Base-by-base conservation (phyloP, 2,329 filamentous ascomycete species). In the Talaromyces rugulosus region DNA sequence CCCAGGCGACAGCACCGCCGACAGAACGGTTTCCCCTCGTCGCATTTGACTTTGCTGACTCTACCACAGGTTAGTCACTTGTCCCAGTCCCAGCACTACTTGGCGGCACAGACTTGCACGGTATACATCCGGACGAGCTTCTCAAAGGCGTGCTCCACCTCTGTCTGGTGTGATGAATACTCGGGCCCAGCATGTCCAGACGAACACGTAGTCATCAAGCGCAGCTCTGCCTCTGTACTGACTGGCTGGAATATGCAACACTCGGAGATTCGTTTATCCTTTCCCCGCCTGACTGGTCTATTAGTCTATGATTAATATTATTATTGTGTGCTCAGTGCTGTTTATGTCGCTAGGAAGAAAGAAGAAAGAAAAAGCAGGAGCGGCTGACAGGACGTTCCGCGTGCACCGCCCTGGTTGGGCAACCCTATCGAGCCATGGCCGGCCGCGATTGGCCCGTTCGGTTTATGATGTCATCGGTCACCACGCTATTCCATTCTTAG, bases 21-120 rank as follows among this genome's bases (percentile, higher is more conserved):
- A 55, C 68, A 71, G 8, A 9, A 31, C 5, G 69, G 69, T 31
- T 64, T 69, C 61, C 68, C 65, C 64, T 74, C 69, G 42, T 64
- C 64, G 63, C 72, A 66, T 63, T 71, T 65, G 36, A 74, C 64
- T 60, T 61, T 63, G 31, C 64, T 58, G 55, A 66, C 62, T 62
- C 68, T 56, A 7, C 9, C 34, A 16, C 36, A 12, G 4, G 18
- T 56, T n/a, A 28, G 33, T 27, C 18, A 36, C 18, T 23, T 47
- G 3, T 23, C 11, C 44, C 11, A 27, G 44, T 23, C 28, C 16
- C 18, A 5, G 36, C 7, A 6, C 11, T 31, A 23, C 23, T 65
- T 40, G 67, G 23, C 4, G 5, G 33, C 14, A 42, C 23, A 11
- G n/a, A 56, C 36, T 30, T 42, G 55, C 55, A 56, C 27, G 36